Conservation (phyloP, 352 stramenopile species). For the Pythium scleroteichum region DNA sequence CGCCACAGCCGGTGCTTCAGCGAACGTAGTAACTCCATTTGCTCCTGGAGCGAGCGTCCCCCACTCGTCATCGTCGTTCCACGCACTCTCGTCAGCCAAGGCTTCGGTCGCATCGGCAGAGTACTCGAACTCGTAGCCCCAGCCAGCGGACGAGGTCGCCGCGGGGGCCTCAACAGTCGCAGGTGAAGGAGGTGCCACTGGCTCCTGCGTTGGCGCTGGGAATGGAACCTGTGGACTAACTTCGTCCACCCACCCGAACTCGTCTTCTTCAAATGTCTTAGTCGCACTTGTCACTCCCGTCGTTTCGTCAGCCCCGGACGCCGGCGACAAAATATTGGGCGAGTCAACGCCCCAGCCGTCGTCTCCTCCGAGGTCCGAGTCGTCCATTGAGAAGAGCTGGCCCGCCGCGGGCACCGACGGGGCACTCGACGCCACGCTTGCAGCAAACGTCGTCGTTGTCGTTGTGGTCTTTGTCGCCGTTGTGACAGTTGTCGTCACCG, state of each 20-base stretch:
- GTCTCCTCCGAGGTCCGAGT: slow-evolving; percentile 56
- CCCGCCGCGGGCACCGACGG: slow-evolving; percentile 14
- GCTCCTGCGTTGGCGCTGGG: background rate
- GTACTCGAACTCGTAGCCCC: slow-evolving; percentile 24
- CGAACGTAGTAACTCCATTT: slow-evolving; percentile 1
- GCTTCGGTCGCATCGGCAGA: slow-evolving; percentile 21
- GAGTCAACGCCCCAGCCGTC: slow-evolving; percentile 78
- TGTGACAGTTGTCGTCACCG: background rate
- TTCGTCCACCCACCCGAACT: slow-evolving; percentile 25
- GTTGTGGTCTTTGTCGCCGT: background rate
- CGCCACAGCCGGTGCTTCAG: background rate
- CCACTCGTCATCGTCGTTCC: slow-evolving; percentile 23
- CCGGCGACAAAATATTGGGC: slow-evolving; percentile 56
- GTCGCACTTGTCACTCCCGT: slow-evolving; percentile 2
- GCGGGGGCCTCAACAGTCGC: background rate
- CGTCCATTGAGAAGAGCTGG: slow-evolving; percentile 80
- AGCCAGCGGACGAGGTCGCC: background rate
- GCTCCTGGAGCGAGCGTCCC: slow-evolving; percentile 9
- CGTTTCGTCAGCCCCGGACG: slow-evolving; percentile 9
- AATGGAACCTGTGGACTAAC: background rate
- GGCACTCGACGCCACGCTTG: background rate
- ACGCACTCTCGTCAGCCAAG: slow-evolving; percentile 15
- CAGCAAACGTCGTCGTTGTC: slow-evolving; percentile 13
- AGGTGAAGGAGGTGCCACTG: background rate
- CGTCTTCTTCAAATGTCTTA: slow-evolving; percentile 27